phyloP scores from a whole-genome alignment of 164 flowering plant genomes.

The Stephania cephalantha region DNA sequence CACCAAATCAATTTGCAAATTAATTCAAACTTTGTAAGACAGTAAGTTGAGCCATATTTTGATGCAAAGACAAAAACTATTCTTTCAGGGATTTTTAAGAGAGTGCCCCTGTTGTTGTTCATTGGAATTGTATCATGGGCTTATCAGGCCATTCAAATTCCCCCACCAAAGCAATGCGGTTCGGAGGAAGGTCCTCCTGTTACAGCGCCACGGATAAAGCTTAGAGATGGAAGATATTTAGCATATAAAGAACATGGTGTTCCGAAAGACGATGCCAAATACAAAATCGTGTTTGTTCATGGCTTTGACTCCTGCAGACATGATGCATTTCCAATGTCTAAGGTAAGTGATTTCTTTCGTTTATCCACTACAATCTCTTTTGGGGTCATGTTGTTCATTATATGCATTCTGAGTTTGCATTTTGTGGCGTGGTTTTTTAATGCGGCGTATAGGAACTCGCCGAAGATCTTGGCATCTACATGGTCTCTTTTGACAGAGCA shows the following conservation, averaged over 20 bases:
- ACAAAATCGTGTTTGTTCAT: conserved; percentile 43
- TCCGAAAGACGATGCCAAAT: conserved; percentile 38
- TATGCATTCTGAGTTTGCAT: neutral
- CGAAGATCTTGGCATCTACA: conserved; percentile 48
- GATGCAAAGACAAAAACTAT: no score
- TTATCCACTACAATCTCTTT: neutral
- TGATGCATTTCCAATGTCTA: conserved; percentile 9
- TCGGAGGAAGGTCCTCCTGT: conserved; percentile 43
- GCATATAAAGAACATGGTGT: conserved; percentile 51
- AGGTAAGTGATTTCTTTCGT: conserved; percentile 2
- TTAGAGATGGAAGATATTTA: conserved; percentile 56
- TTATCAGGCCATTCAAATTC: conserved; percentile 36
- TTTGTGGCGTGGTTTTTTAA: neutral
- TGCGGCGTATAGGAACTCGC: conserved; percentile 36
- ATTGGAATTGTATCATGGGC: conserved; percentile 35
- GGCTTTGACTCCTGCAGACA: conserved; percentile 24
- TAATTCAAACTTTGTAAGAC: neutral
- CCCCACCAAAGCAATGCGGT: conserved; percentile 48
- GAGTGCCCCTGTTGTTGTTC: conserved; percentile 23
- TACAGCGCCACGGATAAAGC: conserved; percentile 45
- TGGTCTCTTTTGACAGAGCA: conserved; percentile 62
- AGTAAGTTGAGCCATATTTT: no score
- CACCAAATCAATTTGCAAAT: neutral
- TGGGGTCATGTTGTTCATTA: neutral
- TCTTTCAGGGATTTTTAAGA: conserved; percentile 27